Evolutionary conservation across 148 eudicot species (phyloP).

Genomic region (Arbutus unedo): DNA sequence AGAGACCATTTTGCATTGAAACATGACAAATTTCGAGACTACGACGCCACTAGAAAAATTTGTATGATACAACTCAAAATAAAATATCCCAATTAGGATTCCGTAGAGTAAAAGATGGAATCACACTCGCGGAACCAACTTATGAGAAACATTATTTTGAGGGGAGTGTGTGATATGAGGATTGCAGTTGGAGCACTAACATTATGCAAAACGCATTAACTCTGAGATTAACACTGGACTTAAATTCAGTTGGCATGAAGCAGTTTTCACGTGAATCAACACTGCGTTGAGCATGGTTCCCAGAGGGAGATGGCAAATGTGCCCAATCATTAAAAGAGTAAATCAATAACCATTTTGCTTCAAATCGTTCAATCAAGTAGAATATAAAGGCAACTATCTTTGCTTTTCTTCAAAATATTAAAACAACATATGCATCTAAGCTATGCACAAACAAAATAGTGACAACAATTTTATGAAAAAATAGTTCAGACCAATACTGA

Average conservation of each 20-base stretch:
- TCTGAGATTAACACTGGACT: not conserved
- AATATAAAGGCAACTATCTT: not conserved
- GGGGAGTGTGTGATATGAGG: not conserved
- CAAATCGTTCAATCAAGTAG: not conserved
- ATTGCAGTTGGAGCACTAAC: not conserved
- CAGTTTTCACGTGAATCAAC: not conserved
- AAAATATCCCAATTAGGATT: not conserved
- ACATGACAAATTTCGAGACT: not conserved
- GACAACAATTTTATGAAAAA: not conserved
- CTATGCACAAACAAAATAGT: not conserved
- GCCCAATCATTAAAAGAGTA: not conserved
- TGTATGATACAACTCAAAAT: not conserved
- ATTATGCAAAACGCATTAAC: not conserved
- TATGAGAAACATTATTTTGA: not conserved
- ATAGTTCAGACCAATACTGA: not conserved
- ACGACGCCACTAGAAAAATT: not conserved
- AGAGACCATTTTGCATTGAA: not conserved
- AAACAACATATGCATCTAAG: not conserved
- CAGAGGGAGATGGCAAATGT: not conserved
- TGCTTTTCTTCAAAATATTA: not conserved
- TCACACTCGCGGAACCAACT: not conserved
- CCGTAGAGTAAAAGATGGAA: not conserved
- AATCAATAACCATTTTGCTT: not conserved
- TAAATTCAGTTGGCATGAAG: conserved; percentile 3
- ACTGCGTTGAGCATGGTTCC: not conserved